Base-by-base conservation (phyloP, 495 filamentous ascomycete genomes). In the Pyrenula massariospora region DNA sequence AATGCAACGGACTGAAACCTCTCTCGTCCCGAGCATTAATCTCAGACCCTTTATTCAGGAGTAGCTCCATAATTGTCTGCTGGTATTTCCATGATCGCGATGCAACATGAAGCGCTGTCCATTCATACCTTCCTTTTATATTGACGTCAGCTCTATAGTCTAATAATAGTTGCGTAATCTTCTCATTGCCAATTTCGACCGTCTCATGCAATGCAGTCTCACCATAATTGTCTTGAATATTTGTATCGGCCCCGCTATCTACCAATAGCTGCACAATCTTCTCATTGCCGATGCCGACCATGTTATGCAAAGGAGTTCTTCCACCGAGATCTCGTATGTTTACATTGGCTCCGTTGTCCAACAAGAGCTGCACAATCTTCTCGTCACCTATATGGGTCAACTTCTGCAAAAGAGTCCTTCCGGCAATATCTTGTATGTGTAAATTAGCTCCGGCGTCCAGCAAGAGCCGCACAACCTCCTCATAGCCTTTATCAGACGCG, bases 41-140 rank as follows among this genome's bases (percentile, higher is more conserved):
- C 48, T 66, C 56, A 24, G 64, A 59, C 31, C 64, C 58, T 56
- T 53, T 54, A 42, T 63, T 55, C 12, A 66, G 51, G 1, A 64
- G 60, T 25, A 56, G 55, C 36, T 64, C 53, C 2, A 63, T 59
- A 12, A 64, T 20, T 12, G 52, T 21, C 5, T 59, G 24, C 25
- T 64, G 11, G 25, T 62, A 63, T 22, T 0, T 1, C 0, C 0
- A 23, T 50, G 62, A 56, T 48, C 63, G 63, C 19, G 10, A 52
- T 19, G 8, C 31, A 42, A 15, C 15, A 42, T 42, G 31, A 15
- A 42, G 31, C 15, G 31, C 15, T 42, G 31, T 42, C 31, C 15
- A 8, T 42, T 15, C 31, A 42, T 15, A 15, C 8, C 15, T 5
- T 42, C 31, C 31, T 42, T 15, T 42, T 42, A 8, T 15, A 42